A percentile compares a stretch with the other conserved stretches of the same genome.
Evolutionary conservation across 257 asterid genomes (phyloP).

Genomic region (Galeopsis tetrahit): DNA sequence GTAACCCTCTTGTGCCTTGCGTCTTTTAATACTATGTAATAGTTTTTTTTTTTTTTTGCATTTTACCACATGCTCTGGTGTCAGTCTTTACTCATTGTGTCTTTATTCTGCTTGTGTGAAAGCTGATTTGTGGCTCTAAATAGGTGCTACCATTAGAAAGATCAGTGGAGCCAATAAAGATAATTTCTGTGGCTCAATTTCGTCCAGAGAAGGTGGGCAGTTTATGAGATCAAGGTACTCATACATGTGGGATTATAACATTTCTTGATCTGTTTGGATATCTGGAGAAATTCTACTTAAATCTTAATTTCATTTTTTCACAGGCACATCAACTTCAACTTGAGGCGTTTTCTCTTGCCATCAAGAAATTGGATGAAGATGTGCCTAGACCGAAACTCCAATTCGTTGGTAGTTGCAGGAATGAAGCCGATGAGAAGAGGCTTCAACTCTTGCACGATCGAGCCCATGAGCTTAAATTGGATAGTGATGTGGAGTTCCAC

Average conservation of each 20-base stretch:
- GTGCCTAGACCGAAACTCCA: constrained; percentile 76
- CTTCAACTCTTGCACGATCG: constrained; percentile 77
- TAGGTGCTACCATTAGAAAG: constrained; percentile 83
- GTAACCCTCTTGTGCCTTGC: too few relatives aligned
- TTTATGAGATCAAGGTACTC: constrained; percentile 59
- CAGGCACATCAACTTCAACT: constrained; percentile 93
- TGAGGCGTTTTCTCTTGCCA: constrained; percentile 83
- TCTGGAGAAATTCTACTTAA: constrained; percentile 37
- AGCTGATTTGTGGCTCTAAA: constrained; percentile 40
- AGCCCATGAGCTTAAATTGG: constrained; percentile 71
- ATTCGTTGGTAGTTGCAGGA: constrained; percentile 96
- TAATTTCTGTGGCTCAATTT: constrained; percentile 93
- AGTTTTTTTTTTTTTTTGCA: neutral
- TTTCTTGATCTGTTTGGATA: constrained; percentile 25
- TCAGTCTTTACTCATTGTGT: neutral
- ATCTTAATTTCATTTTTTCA: constrained; percentile 27
- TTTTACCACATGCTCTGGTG: neutral
- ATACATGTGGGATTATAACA: constrained; percentile 31
- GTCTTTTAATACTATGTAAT: too few relatives aligned
- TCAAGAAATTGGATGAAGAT: constrained; percentile 54
- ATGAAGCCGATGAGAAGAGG: constrained; percentile 91
- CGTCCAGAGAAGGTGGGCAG: constrained; percentile 98
- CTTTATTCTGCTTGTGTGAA: constrained; percentile 25
- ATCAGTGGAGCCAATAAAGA: constrained; percentile 60
- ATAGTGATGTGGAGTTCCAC: constrained; percentile 84